Evolutionary conservation across 106 monocot species (phyloP).

Genomic region (Dioscorea zingiberensis): DNA sequence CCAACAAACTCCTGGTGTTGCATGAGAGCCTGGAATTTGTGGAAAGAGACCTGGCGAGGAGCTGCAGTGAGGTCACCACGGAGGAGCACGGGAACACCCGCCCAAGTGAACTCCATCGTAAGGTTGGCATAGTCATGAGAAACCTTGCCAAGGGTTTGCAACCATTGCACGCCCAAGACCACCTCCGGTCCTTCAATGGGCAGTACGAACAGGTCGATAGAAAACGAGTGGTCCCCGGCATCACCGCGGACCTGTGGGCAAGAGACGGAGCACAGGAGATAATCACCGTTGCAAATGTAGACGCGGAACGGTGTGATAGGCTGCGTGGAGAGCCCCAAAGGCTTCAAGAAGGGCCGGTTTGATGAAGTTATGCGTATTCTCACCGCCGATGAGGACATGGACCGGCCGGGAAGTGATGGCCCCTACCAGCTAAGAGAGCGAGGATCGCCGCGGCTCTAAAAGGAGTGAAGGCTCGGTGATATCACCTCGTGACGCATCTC

Average conservation of each 20-base stretch:
- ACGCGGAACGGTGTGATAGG: background rate
- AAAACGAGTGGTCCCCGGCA: background rate
- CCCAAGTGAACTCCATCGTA: background rate
- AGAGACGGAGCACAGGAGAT: no score
- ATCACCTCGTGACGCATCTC: no score
- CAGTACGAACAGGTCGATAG: background rate
- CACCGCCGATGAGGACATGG: background rate
- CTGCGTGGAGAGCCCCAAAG: no score
- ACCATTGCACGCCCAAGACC: conserved; percentile 5
- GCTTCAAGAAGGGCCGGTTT: no score
- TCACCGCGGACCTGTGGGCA: background rate
- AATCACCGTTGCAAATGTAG: background rate
- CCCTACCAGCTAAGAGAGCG: no score
- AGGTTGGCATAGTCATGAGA: background rate
- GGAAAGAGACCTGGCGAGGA: no score
- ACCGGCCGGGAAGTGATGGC: no score
- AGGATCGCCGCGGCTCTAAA: no score
- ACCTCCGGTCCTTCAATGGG: background rate
- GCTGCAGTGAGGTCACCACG: no score
- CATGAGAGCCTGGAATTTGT: no score
- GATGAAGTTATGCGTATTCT: background rate
- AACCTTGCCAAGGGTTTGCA: background rate
- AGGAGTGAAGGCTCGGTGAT: no score
- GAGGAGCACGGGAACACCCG: background rate
- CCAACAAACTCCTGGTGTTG: no score